Evolutionary conservation across 805 yeast genomes (phyloP).

Genomic region (Cyberlindnera sargentensis): DNA sequence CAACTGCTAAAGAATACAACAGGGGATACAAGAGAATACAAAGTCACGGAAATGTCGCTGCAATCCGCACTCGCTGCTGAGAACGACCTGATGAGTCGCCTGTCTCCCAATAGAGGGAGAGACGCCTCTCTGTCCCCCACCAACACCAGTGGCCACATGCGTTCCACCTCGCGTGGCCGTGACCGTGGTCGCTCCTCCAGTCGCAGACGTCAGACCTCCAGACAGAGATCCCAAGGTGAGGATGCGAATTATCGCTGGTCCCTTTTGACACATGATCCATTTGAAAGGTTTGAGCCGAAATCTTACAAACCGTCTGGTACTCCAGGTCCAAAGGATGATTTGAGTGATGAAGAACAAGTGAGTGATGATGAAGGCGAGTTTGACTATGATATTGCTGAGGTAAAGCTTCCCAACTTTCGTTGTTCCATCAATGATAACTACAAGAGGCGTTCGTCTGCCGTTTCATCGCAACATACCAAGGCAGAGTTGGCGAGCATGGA

Average conservation of each 20-base stretch:
- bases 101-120: constrained; percentile 6
- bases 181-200: constrained; percentile 10
- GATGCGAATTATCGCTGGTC: constrained; percentile 42
- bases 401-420: constrained; percentile 20
- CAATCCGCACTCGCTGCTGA: constrained; percentile 1
- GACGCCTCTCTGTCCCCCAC: constrained; percentile 6
- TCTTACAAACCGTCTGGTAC: constrained; percentile 18
- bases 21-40: no score
- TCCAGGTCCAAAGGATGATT: constrained; percentile 17
- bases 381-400: constrained; percentile 31
- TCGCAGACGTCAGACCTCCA: constrained; percentile 4
- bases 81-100: not conserved
- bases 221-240: constrained; percentile 26
- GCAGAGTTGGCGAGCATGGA: constrained; percentile 5
- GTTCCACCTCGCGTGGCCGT: constrained; percentile 13
- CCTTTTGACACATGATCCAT: constrained; percentile 67
- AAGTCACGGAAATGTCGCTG: not conserved
- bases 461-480: not conserved
- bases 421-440: constrained; percentile 29
- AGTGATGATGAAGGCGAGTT: constrained; percentile 40
- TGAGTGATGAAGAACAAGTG: constrained; percentile 49
- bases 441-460: constrained; percentile 8
- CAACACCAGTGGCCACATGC: not conserved
- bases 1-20: no score
- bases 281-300: constrained; percentile 42